Evolutionary conservation across 495 filamentous ascomycete species (phyloP), one percentile per base, ranked within the genome.

Genomic region (Aspergillus cristatus): DNA sequence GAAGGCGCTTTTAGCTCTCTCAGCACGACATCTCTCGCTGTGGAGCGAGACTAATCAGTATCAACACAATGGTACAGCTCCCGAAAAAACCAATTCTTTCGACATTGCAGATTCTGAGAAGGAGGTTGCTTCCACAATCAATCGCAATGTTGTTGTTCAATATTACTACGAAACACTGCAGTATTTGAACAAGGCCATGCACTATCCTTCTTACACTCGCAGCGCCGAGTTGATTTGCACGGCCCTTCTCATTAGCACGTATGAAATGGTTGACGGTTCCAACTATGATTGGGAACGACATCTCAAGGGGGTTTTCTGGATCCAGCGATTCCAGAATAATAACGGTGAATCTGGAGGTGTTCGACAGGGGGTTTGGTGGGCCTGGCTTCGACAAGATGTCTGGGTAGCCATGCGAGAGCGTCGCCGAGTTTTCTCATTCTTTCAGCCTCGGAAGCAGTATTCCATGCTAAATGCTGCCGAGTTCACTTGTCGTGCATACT

Each of bases 291-390:
- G 54, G 54, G 51, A 57, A 31, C 30, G 51, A 8, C 54, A 57
- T 34, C 35, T 57, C 0, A 48, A 57, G 34, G 54, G 54, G 1
- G 51, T 54, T 1, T 57, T 57, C 28, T 47, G 52, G 28, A 54
- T 57, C 5, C 54, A 57, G 18, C 37, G 54, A 32, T 54, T 37
- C 16, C 54, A 57, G 18, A 36, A 41, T 14, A 52, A 50, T 26
- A 32, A 57, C 32, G 54, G 50, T 1, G 51, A 54, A 12, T 54
- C 46, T 18, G 54, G 51, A 0, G 54, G 54, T 3, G 29, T 57
- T 3, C 54, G 50, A 14, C 45, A 53, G 14, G 50, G 48, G 0
- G 48, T 57, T n/a, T 57, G 54, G 54, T 54, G 54, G 54, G 46
- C 48, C 13, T 57, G 54, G 54, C 34, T 57, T 3, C 45, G 51